Evolutionary conservation across 345 rosid genomes (phyloP).

Genomic region (Xanthoceras sorbifolium): DNA sequence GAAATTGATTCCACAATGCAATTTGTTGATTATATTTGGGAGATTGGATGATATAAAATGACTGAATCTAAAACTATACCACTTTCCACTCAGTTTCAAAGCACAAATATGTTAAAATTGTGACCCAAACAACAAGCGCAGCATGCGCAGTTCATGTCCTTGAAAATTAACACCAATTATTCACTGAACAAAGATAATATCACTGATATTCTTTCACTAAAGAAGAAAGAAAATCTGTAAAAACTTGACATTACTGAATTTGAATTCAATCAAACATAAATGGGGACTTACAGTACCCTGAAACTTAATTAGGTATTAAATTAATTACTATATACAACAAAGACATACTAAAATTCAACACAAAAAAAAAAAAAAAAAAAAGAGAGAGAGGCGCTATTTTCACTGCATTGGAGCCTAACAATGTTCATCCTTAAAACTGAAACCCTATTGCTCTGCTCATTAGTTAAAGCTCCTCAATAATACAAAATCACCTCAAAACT

Average conservation of each 20-base stretch:
- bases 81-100: too few species aligned
- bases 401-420: conserved; percentile 23
- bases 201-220: background rate
- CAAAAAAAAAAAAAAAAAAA: conserved; percentile 27
- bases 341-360: conserved; percentile 9
- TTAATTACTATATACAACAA: conserved; percentile 33
- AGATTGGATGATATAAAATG: too few species aligned
- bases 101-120: too few species aligned
- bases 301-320: conserved; percentile 20
- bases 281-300: conserved; percentile 12
- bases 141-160: background rate
- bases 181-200: background rate
- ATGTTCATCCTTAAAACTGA: conserved; percentile 9
- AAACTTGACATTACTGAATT: background rate
- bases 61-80: too few species aligned
- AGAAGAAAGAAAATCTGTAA: background rate
- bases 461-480: conserved; percentile 19
- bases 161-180: too few species aligned
- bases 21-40: too few species aligned
- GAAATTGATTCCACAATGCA: too few species aligned
- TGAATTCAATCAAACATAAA: background rate
- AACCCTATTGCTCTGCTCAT: conserved; percentile 17
- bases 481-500: conserved; percentile 25
- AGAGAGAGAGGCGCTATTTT: too few species aligned
- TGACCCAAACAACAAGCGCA: too few species aligned